Percentiles rank a stretch among this genome's conserved stretches.
These are phyloP conservation scores for Suhomyces pyralidae DNA, from an alignment of 805 yeast species.

Conservation along the genomic window DNA sequence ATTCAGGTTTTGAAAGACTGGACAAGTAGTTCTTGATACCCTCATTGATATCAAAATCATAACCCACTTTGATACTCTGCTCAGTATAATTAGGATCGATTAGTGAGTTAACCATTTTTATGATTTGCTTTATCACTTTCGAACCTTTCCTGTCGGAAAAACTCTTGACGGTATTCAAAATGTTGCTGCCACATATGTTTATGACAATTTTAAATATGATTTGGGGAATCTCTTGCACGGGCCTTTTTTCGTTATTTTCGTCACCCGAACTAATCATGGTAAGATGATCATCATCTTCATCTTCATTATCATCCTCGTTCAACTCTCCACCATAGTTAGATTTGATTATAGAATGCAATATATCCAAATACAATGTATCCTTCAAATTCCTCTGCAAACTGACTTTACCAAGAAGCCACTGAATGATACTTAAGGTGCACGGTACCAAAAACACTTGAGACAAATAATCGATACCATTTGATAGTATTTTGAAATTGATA, in stretches of 20 bases:
- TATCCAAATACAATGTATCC: constrained; percentile 14
- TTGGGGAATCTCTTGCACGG: constrained; percentile 10
- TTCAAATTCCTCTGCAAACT: constrained; percentile 4
- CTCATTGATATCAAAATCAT: constrained; percentile 4
- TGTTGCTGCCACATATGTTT: constrained; percentile 18
- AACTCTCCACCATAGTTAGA: constrained; percentile 16
- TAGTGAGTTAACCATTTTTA: constrained; percentile 7
- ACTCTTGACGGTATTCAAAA: constrained; percentile 14
- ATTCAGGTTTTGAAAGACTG: neutral
- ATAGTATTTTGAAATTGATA: constrained; percentile 57
- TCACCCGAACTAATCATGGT: neutral
- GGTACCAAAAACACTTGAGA: constrained; percentile 71
- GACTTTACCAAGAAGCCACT: constrained; percentile 24
- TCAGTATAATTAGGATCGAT: constrained; percentile 10
- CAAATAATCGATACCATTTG: constrained; percentile 83
- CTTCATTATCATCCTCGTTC: constrained; percentile 11
- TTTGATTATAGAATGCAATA: constrained; percentile 25
- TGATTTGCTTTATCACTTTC: constrained; percentile 12
- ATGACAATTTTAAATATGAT: constrained; percentile 24
- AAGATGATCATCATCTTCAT: neutral
- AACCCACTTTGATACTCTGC: neutral
- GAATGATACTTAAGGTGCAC: constrained; percentile 41
- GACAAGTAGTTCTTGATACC: neutral
- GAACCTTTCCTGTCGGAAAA: constrained; percentile 11
- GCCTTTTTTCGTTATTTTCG: neutral